These are phyloP conservation scores for Boletus fagicola DNA, from an alignment of 768 basidiomycete genomes.

Conservation along the genomic window DNA sequence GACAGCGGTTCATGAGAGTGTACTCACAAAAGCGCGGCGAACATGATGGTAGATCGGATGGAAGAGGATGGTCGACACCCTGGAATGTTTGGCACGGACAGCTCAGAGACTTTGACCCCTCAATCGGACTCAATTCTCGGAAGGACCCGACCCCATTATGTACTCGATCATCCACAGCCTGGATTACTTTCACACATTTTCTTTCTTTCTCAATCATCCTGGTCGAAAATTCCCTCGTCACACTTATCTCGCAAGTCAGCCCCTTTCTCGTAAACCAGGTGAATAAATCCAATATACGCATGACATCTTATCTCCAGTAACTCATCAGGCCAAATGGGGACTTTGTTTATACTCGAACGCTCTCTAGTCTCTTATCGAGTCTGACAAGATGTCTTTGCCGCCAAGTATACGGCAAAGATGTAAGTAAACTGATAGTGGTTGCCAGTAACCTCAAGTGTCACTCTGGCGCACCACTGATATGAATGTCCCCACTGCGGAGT, in stretches of 20 bases:
- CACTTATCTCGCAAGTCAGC: not conserved
- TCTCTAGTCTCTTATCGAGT: no score
- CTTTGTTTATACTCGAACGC: not conserved
- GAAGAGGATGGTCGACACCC: not conserved
- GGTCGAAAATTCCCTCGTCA: not conserved
- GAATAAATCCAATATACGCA: not conserved
- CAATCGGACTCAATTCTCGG: slow-evolving; percentile 8
- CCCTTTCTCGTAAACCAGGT: not conserved
- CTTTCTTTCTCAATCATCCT: not conserved
- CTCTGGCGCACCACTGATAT: not conserved
- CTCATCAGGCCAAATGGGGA: not conserved
- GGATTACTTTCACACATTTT: not conserved
- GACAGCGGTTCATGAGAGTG: not conserved
- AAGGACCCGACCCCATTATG: slow-evolving; percentile 1
- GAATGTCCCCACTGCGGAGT: not conserved
- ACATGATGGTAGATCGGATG: slow-evolving; percentile 62
- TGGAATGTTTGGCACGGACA: not conserved
- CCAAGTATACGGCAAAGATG: not conserved
- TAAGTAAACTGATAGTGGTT: not conserved
- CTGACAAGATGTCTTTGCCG: not conserved
- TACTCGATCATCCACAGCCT: not conserved
- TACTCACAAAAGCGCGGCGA: slow-evolving; percentile 79
- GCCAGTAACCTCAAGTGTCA: not conserved
- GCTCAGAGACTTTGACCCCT: slow-evolving; percentile 2
- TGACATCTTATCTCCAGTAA: no score